Conservation (phyloP, 108 stramenopile species). For the Nitzschia sp. region DNA sequence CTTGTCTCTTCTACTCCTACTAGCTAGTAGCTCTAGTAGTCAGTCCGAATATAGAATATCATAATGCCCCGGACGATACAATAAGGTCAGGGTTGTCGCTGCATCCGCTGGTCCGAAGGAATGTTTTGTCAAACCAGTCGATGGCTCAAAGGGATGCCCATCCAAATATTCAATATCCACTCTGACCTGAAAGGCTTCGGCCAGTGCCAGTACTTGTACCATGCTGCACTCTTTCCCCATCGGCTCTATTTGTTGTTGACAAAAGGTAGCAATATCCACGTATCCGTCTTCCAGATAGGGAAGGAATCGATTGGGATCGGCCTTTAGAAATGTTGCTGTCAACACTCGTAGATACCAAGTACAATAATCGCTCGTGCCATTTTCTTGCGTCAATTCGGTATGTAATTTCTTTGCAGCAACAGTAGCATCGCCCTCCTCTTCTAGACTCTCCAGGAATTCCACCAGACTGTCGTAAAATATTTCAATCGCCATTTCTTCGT, state of each 20-base stretch:
- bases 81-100: conserved; percentile 31
- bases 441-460: conserved; percentile 56
- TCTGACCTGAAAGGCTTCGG: conserved; percentile 67
- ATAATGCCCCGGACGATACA: conserved; percentile 89
- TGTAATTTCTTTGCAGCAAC: conserved; percentile 27
- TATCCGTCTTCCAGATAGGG: conserved; percentile 55
- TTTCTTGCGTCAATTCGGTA: conserved; percentile 60
- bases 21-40: too few relatives aligned
- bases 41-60: conserved; percentile 79
- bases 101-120: conserved; percentile 45
- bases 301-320: conserved; percentile 65
- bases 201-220: conserved; percentile 78
- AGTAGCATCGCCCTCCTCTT: conserved; percentile 9
- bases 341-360: conserved; percentile 84
- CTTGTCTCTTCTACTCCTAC: too few relatives aligned
- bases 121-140: conserved; percentile 34
- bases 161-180: conserved; percentile 83
- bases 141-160: conserved; percentile 46
- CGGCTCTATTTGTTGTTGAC: conserved; percentile 73
- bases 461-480: conserved; percentile 74
- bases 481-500: conserved; percentile 71
- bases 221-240: conserved; percentile 82
- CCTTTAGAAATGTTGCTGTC: conserved; percentile 72
- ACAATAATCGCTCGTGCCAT: conserved; percentile 77
- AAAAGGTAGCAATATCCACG: conserved; percentile 61